Evolutionary conservation across 1,139 yeast genomes (phyloP).

Genomic region (Candida tropicalis): DNA sequence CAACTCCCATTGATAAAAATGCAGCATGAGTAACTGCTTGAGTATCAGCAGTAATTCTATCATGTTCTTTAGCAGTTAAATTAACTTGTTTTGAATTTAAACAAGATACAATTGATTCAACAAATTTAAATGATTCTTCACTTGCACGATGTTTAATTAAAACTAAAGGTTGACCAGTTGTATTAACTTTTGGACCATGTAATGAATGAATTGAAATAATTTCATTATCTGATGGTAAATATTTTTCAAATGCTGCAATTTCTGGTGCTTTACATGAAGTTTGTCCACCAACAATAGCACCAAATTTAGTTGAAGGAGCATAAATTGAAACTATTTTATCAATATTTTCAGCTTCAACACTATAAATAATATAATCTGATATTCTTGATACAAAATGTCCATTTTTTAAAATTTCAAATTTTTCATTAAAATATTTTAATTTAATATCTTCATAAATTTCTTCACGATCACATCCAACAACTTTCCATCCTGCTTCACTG

Average conservation of each 20-base stretch:
- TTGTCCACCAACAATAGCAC: slow-evolving; percentile 97
- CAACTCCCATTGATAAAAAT: slow-evolving; percentile 93
- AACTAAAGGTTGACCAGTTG: slow-evolving; percentile 92
- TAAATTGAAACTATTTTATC: slow-evolving; percentile 68
- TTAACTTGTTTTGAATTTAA: slow-evolving; percentile 78
- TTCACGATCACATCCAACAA: slow-evolving; percentile 88
- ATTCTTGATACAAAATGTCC: slow-evolving; percentile 84
- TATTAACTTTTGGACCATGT: slow-evolving; percentile 90
- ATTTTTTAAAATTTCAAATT: slow-evolving; percentile 60
- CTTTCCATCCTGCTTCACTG: slow-evolving; percentile 85
- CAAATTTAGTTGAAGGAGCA: slow-evolving; percentile 85
- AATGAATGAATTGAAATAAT: slow-evolving; percentile 88
- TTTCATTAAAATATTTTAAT: slow-evolving; percentile 42
- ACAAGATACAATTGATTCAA: slow-evolving; percentile 67
- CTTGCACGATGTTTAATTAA: slow-evolving; percentile 73
- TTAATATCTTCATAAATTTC: slow-evolving; percentile 55
- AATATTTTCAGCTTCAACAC: slow-evolving; percentile 88
- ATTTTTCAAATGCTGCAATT: slow-evolving; percentile 77
- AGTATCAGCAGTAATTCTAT: slow-evolving; percentile 93
- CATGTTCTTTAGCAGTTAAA: slow-evolving; percentile 83
- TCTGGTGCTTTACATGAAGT: slow-evolving; percentile 95
- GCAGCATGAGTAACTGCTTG: slow-evolving; percentile 99
- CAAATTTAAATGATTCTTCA: slow-evolving; percentile 58
- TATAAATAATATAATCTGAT: slow-evolving; percentile 81
- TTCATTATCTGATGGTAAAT: slow-evolving; percentile 75